Percentiles rank a stretch among this genome's conserved stretches.
Evolutionary conservation across 2,329 filamentous ascomycete genomes (phyloP).

Genomic region (Neofusicoccum sp.): DNA sequence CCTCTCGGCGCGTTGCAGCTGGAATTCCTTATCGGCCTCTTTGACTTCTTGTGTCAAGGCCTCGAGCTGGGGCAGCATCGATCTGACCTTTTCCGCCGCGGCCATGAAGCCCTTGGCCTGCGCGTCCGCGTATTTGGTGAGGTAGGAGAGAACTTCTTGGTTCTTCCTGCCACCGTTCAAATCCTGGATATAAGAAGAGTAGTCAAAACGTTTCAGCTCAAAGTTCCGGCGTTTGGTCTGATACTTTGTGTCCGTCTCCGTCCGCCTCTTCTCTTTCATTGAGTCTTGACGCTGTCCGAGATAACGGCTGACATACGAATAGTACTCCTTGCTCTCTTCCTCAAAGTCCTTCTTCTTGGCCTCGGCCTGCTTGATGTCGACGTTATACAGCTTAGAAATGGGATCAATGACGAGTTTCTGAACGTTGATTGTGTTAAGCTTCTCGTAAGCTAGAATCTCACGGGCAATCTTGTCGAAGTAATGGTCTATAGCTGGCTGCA

Average conservation of each 20-base stretch:
- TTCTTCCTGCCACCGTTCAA: slow-evolving; percentile 98
- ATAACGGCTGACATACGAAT: slow-evolving; percentile 90
- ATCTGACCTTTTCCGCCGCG: slow-evolving; percentile 83
- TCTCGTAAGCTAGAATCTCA: slow-evolving; percentile 85
- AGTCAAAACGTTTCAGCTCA: slow-evolving; percentile 96
- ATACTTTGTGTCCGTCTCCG: slow-evolving; percentile 93
- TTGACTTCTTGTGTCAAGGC: slow-evolving; percentile 85
- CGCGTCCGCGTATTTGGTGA: slow-evolving; percentile 89
- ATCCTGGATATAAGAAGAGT: slow-evolving; percentile 98
- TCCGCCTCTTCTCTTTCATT: slow-evolving; percentile 94
- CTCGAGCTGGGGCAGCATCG: slow-evolving; percentile 82
- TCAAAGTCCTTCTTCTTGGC: slow-evolving; percentile 97
- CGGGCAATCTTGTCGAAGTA: slow-evolving; percentile 97
- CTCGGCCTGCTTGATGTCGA: slow-evolving; percentile 97
- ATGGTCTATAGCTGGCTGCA: slow-evolving; percentile 94
- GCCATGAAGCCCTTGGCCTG: slow-evolving; percentile 81
- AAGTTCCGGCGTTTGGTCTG: slow-evolving; percentile 91
- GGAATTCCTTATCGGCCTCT: slow-evolving; percentile 93
- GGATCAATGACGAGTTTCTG: slow-evolving; percentile 95
- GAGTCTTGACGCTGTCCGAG: slow-evolving; percentile 95
- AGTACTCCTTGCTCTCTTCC: slow-evolving; percentile 98
- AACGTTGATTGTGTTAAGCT: slow-evolving; percentile 76
- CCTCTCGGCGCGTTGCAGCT: slow-evolving; percentile 88
- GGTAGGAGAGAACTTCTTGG: slow-evolving; percentile 89
- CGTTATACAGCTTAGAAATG: slow-evolving; percentile 82